Evolutionary conservation across 768 basidiomycete genomes (phyloP).

Genomic region (Xerocomus potaroensis): DNA sequence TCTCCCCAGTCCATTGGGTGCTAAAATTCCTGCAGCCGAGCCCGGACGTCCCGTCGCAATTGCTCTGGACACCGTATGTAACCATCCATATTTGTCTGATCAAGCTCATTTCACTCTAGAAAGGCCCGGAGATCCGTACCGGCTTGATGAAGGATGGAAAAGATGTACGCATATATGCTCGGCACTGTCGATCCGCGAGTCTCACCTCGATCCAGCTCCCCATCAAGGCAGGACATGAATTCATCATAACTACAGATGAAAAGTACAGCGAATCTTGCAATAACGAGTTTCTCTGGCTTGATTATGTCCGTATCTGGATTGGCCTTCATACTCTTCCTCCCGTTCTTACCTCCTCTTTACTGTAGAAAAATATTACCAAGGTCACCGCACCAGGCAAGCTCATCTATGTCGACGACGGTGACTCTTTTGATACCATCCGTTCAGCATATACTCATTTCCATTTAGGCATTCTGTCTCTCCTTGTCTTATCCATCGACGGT

Average conservation of each 20-base stretch:
- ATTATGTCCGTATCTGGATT: slow-evolving; percentile 68
- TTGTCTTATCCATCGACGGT: slow-evolving; percentile 87
- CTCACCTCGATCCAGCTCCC: slow-evolving; percentile 50
- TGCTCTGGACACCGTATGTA: slow-evolving; percentile 89
- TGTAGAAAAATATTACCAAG: slow-evolving; percentile 84
- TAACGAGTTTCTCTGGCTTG: slow-evolving; percentile 83
- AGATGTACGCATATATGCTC: slow-evolving; percentile 59
- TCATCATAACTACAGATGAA: slow-evolving; percentile 81
- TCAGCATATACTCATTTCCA: slow-evolving; percentile 1
- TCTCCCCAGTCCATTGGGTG: background rate
- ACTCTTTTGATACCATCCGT: slow-evolving; percentile 5
- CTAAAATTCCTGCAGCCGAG: slow-evolving; percentile 35
- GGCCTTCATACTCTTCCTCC: background rate
- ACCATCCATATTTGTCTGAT: background rate
- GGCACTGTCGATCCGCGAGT: background rate
- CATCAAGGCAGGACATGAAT: slow-evolving; percentile 90
- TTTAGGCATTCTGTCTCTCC: slow-evolving; percentile 78
- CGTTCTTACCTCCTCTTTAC: slow-evolving; percentile 1
- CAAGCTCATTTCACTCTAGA: slow-evolving; percentile 43
- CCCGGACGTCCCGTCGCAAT: slow-evolving; percentile 93
- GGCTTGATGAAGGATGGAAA: slow-evolving; percentile 82
- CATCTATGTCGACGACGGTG: slow-evolving; percentile 96
- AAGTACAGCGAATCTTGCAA: slow-evolving; percentile 77
- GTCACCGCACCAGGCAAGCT: slow-evolving; percentile 97
- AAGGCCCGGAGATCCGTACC: slow-evolving; percentile 99